Conservation (phyloP, 805 yeast genomes). For the Saturnispora saitoi region DNA sequence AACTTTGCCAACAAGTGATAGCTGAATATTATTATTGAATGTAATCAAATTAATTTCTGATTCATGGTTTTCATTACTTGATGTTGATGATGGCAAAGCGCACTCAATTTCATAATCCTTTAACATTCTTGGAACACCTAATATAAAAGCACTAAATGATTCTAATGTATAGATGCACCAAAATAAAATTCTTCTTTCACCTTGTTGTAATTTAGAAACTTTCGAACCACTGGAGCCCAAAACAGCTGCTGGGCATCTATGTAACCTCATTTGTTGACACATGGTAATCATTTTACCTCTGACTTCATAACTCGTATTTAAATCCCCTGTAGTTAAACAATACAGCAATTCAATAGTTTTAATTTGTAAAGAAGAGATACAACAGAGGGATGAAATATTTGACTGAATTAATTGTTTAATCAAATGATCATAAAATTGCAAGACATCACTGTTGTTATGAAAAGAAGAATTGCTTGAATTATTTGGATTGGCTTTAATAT, state of each 20-base stretch:
- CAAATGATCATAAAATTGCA: slow-evolving; percentile 49
- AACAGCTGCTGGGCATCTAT: slow-evolving; percentile 81
- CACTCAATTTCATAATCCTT: slow-evolving; percentile 82
- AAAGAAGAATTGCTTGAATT: slow-evolving; percentile 2
- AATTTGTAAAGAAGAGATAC: slow-evolving; percentile 62
- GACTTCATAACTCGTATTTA: slow-evolving; percentile 62
- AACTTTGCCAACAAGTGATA: slow-evolving; percentile 64
- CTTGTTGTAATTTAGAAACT: slow-evolving; percentile 63
- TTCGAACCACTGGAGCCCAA: slow-evolving; percentile 56
- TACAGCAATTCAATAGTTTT: slow-evolving; percentile 61
- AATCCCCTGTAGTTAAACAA: slow-evolving; percentile 65
- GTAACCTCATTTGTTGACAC: slow-evolving; percentile 80
- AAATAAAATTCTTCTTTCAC: slow-evolving; percentile 71
- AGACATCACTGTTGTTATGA: slow-evolving; percentile 24
- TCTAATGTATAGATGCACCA: slow-evolving; percentile 82
- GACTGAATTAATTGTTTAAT: slow-evolving; percentile 57
- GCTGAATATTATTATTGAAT: slow-evolving; percentile 44
- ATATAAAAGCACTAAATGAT: slow-evolving; percentile 59
- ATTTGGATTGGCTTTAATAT: slow-evolving; percentile 9
- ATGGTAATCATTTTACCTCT: slow-evolving; percentile 70
- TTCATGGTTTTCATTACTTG: slow-evolving; percentile 31
- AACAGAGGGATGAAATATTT: slow-evolving; percentile 50
- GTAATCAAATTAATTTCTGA: slow-evolving; percentile 47
- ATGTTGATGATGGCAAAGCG: slow-evolving; percentile 56
- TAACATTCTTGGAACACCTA: slow-evolving; percentile 76